Base-by-base conservation (phyloP, 257 asterid genomes). In the Linaria vulgaris region DNA sequence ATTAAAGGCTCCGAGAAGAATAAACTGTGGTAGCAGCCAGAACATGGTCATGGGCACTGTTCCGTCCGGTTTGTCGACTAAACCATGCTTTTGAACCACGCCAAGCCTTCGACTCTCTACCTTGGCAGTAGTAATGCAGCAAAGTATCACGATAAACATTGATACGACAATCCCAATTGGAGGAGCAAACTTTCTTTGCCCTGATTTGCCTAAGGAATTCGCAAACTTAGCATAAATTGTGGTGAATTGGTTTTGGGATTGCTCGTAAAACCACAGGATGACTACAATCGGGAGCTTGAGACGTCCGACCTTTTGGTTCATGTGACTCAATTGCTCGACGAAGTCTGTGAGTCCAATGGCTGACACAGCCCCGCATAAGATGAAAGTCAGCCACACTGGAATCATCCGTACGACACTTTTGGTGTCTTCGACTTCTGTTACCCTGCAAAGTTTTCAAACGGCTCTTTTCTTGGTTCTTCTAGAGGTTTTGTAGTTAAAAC, bases 71-170 rank as follows among this genome's bases (percentile, higher is more conserved):
- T 74, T 76, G 54, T 76, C 82, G 0, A 76, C 73, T 31, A 74
- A 54, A 0, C 72, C 83, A n/a, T 77, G 79, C 45, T n/a, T 63
- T n/a, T 24, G 53, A 0, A 80, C 82, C 23, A 80, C 66, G 0
- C 68, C 54, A 0, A 80, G 76, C 54, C 85, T 77, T 12, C 66
- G 72, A 8, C 47, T n/a, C 69, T 83, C 95, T 11, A 79, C 86
- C 45, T 54, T 69, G 12, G 88, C 88, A 9, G 88, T 83, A 1
- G 74, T 73, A 5, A 85, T 68, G 71, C 86, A 80, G 61, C 88
- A 79, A 1, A 83, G 72, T 12, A 71, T 46, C 1, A 76, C 75
- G 6, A 75, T 69, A 9, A 76, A 49, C 80, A 82, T 73, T 0
- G 88, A 72, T 16, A 70, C 24, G 10, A 48, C 48, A 3, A 82